Evolutionary conservation across 768 basidiomycete species (phyloP).

Genomic region (Hericium alpestre): DNA sequence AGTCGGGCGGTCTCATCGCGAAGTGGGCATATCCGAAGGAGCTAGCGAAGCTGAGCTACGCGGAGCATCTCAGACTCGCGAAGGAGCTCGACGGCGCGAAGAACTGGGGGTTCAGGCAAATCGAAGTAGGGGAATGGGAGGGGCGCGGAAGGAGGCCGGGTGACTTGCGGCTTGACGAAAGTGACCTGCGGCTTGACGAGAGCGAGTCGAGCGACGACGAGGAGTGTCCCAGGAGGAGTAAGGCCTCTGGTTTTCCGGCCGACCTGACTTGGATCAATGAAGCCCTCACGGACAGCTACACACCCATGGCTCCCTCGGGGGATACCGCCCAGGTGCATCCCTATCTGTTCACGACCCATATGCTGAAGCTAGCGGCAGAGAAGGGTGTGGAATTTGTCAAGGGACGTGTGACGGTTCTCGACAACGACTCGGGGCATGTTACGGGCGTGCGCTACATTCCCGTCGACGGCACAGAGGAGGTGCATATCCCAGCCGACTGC

Average conservation of each 20-base stretch:
- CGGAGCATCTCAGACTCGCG: slow-evolving; percentile 64
- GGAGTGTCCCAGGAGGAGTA: background rate
- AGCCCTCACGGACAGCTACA: too few species aligned
- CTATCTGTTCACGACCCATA: slow-evolving; percentile 59
- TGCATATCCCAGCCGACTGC: too few species aligned
- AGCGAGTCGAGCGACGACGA: slow-evolving; percentile 34
- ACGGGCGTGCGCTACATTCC: slow-evolving; percentile 35
- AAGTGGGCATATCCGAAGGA: slow-evolving; percentile 75
- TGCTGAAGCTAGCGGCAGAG: slow-evolving; percentile 54
- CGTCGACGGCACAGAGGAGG: too few species aligned
- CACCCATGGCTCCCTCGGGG: slow-evolving; percentile 44
- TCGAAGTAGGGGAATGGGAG: slow-evolving; percentile 64
- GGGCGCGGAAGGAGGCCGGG: slow-evolving; percentile 37
- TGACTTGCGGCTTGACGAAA: too few species aligned
- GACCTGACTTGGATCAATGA: slow-evolving; percentile 27
- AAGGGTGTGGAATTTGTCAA: slow-evolving; percentile 38
- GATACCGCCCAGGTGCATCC: slow-evolving; percentile 74
- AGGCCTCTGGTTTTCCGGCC: slow-evolving; percentile 17
- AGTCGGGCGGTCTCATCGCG: too few species aligned
- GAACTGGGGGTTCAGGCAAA: slow-evolving; percentile 78
- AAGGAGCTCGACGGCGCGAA: too few species aligned
- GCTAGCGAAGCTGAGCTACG: slow-evolving; percentile 60
- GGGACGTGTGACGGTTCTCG: slow-evolving; percentile 37
- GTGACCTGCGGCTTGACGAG: slow-evolving; percentile 16
- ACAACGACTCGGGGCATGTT: slow-evolving; percentile 32